Evolutionary conservation across 352 stramenopile species (phyloP), one percentile per base, ranked within the genome.

Genomic region (Globisporangium rhizosaccharum): DNA sequence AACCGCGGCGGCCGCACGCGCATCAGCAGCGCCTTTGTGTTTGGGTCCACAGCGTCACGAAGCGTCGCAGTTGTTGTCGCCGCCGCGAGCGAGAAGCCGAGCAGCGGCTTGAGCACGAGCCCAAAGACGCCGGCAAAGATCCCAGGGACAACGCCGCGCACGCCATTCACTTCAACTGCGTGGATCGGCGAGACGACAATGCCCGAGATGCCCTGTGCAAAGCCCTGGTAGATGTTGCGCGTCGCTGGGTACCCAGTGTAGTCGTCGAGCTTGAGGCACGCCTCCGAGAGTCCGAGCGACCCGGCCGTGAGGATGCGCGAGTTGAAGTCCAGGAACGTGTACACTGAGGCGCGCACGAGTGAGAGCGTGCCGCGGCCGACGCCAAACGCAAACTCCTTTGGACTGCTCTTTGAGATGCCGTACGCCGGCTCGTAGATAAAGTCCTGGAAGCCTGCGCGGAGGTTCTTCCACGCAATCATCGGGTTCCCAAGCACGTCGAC

Each of bases 401-500:
- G 84, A 53, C 33, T 39, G 6, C 85, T 90, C 69, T 93, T 78
- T 3, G 73, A 79, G 59, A 92, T 87, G 9, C 86, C 86, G 52
- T 91, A 78, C 5, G 83, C 75, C 39, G 86, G 86, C 42, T 96
- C 84, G 11, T 79, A 84, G 39, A 96, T 79, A 47, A 96, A 96
- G 33, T 93, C 78, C 41, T 87, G 76, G 56, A 96, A 88, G 2
- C 86, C 86, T 41, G 71, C 77, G 52, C 79, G 79, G 41, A 96
- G 41, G 49, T 96, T 96, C 42, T 87, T 83, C 86, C 86, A 96
- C 45, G 84, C 86, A 56, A 94, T 85, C 76, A 96, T 90, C 12
- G 87, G 87, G 59, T 96, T 96, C 46, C 87, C 87, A 6, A 96
- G 70, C 17, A 96, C 85, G 47, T 96, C 87, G 28, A 96, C 87